phyloP scores from a whole-genome alignment of 495 filamentous ascomycete species.

The Neurospora sp. region DNA sequence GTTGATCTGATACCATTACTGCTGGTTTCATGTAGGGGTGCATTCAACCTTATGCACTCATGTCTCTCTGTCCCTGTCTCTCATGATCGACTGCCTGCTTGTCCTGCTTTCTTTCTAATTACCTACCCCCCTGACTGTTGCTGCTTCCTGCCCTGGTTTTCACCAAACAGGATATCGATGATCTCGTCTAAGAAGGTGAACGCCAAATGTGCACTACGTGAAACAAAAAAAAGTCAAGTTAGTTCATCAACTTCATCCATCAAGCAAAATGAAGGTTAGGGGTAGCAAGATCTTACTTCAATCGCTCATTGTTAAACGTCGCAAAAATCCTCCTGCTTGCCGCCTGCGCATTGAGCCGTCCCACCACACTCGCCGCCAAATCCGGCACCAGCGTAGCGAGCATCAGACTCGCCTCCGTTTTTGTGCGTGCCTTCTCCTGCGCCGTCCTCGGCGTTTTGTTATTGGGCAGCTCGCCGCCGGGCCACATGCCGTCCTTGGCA shows the following conservation, averaged over 20 bases:
- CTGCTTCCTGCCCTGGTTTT: conserved; percentile 5
- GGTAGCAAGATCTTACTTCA: conserved; percentile 47
- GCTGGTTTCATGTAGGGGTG: background rate
- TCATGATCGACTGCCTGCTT: background rate
- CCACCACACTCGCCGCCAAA: conserved; percentile 74
- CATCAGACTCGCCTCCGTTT: conserved; percentile 67
- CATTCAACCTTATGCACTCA: background rate
- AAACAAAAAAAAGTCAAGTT: background rate
- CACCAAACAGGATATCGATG: conserved; percentile 60
- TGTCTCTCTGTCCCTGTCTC: background rate
- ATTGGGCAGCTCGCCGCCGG: conserved; percentile 47
- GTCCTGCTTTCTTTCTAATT: background rate
- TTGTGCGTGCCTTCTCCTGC: conserved; percentile 58
- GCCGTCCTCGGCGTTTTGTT: conserved; percentile 46
- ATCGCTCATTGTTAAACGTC: conserved; percentile 64
- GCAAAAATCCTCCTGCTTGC: conserved; percentile 73
- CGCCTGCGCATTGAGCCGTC: conserved; percentile 72
- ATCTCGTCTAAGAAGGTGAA: conserved; percentile 77
- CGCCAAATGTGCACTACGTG: conserved; percentile 56
- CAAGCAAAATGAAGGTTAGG: background rate
- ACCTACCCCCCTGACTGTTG: background rate
- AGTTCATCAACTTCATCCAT: background rate
- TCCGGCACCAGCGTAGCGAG: conserved; percentile 75
- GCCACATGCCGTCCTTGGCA: conserved; percentile 70
- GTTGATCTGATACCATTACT: background rate